Evolutionary conservation across 2,329 filamentous ascomycete species (phyloP), one percentile per base, ranked within the genome.

Genomic region (Pestalotiopsis sp.): DNA sequence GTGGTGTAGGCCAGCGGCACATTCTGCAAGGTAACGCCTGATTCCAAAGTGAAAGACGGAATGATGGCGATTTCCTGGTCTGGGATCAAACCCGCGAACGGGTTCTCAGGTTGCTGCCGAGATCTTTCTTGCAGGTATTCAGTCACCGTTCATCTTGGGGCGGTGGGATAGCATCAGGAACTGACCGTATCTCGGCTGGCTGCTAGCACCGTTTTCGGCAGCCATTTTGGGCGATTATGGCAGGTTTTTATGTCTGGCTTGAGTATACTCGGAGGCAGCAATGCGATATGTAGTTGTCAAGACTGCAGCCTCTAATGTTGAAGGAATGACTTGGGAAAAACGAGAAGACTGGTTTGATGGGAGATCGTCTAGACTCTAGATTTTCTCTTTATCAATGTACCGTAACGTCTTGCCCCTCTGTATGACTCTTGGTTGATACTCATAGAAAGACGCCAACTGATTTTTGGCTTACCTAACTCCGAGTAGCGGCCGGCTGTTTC

Each of bases 21-120:
- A 88, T 98, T 96, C 73, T 87, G 83, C 23, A 99, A 86, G 0
- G 88, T 92, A 27, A 92, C 93, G 63, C 96, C 96, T 2, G 95
- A 98, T 81, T 99, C 96, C 73, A 99, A 92, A 9, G 92, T 94
- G 80, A 98, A 97, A 31, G 91, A 91, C 2, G 96, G 95, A 67
- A 99, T 89, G 70, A 96, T 89, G 68, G 92, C 94, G 76, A 97
- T 92, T 66, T 92, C 87, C 82, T 98, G 96, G 76, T 97, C 92
- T 66, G 94, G 91, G 66, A 99, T 97, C 77, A 98, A 86, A 72
- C 87, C 82, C 70, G 93, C 90, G 79, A 95, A 98, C 38, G 95
- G 95, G 82, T 98, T 99, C 83, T 98, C 95, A 76, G 93, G 90
- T 81, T 98, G 94, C 67, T 88, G 83, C 72, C 80, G 83, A 73